phyloP scores from a whole-genome alignment of 352 stramenopile genomes.

The Sclerospora graminicola region DNA sequence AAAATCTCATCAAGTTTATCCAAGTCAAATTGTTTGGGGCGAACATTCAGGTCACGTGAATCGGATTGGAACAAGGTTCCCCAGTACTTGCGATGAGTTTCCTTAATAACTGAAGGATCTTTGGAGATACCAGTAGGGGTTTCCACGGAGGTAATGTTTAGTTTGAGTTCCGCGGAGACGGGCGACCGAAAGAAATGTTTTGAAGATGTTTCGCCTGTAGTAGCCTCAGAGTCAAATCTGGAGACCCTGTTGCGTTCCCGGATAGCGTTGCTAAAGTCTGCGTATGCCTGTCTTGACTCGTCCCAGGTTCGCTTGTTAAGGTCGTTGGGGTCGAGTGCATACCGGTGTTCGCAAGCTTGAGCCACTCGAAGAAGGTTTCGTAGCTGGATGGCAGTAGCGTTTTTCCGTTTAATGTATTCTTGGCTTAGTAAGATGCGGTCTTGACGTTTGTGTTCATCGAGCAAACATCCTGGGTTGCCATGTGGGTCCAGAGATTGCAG shows the following conservation, averaged over 20 bases:
- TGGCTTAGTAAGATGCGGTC: constrained; percentile 4
- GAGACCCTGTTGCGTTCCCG: not conserved
- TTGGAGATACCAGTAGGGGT: not conserved
- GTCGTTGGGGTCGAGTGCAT: not conserved
- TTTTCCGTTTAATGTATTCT: constrained; percentile 1
- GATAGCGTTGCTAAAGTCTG: not conserved
- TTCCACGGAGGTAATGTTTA: constrained; percentile 1
- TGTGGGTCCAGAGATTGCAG: not conserved
- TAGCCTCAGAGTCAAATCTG: constrained; percentile 7
- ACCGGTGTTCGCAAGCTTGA: not conserved
- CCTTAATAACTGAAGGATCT: not conserved
- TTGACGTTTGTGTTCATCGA: constrained; percentile 3
- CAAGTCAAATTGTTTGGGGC: not conserved
- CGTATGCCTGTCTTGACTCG: constrained; percentile 1
- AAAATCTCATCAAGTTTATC: not conserved
- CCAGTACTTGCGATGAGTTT: constrained; percentile 1
- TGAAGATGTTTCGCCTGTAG: not conserved
- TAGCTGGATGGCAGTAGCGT: not conserved
- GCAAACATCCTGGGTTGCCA: not conserved
- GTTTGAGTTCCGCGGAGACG: not conserved
- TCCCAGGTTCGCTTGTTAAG: not conserved
- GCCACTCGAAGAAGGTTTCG: not conserved
- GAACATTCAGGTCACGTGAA: not conserved
- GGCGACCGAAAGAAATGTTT: not conserved
- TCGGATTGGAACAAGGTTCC: constrained; percentile 2